Percentiles rank a stretch among this genome's conserved stretches.
Evolutionary conservation across 805 yeast species (phyloP).

Genomic region (Myxozyma mucilagina): DNA sequence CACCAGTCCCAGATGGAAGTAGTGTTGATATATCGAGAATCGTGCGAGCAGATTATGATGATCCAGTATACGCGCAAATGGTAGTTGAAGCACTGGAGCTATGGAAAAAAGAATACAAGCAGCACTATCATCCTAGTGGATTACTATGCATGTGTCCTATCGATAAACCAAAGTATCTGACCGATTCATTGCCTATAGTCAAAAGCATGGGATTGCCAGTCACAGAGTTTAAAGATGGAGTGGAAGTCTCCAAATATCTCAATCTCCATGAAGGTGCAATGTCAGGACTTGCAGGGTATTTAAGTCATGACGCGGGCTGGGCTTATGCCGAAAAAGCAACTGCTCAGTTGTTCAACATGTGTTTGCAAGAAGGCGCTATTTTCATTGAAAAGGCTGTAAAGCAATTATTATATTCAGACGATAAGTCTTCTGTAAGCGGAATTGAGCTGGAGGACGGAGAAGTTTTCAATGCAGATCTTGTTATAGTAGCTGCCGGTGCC

Average conservation of each 20-base stretch:
- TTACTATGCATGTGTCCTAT: constrained; percentile 23
- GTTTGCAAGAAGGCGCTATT: constrained; percentile 23
- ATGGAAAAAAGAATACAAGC: constrained; percentile 40
- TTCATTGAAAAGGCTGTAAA: constrained; percentile 23
- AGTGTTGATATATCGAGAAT: constrained; percentile 53
- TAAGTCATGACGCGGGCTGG: constrained; percentile 35
- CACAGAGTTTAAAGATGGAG: constrained; percentile 9
- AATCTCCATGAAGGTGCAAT: constrained; percentile 38
- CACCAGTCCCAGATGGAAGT: constrained; percentile 40
- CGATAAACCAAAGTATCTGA: constrained; percentile 21
- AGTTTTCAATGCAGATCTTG: constrained; percentile 16
- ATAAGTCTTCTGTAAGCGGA: neutral
- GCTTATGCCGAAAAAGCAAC: constrained; percentile 29
- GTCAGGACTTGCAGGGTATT: constrained; percentile 37
- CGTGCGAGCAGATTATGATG: constrained; percentile 51
- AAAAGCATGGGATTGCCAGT: constrained; percentile 19
- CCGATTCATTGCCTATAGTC: constrained; percentile 19
- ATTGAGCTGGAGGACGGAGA: constrained; percentile 10
- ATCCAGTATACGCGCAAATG: constrained; percentile 46
- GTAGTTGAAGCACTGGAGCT: constrained; percentile 48
- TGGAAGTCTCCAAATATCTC: constrained; percentile 3
- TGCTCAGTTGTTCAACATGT: constrained; percentile 7
- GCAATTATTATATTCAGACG: constrained; percentile 8
- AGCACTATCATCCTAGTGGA: constrained; percentile 26
- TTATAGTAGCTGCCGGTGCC: constrained; percentile 32